Conservation (phyloP, 768 basidiomycete species). For the Russula abietina region DNA sequence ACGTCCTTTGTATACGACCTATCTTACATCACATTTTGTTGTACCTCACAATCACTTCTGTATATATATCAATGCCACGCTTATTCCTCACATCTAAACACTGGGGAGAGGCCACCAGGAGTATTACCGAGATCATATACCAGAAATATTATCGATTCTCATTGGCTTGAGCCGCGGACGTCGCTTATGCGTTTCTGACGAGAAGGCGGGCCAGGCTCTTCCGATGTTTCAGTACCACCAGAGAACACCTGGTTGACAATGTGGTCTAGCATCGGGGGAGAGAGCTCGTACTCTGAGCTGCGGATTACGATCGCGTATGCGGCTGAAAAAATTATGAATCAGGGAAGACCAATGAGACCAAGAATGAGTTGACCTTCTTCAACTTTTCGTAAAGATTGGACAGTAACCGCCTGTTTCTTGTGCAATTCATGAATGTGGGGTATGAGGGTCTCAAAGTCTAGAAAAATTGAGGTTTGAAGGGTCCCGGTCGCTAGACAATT, state of each 20-base stretch:
- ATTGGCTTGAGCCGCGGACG: neutral
- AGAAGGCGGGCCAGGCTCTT: conserved; percentile 3
- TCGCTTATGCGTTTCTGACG: neutral
- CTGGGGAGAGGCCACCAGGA: neutral
- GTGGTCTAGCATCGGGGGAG: conserved; percentile 62
- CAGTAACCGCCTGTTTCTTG: conserved; percentile 85
- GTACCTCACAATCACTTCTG: neutral
- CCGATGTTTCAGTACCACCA: conserved; percentile 3
- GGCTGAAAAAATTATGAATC: conserved; percentile 38
- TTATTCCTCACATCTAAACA: neutral
- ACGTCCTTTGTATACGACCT: conserved; percentile 1
- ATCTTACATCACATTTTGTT: conserved; percentile 4
- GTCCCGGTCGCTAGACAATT: neutral
- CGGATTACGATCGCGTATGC: conserved; percentile 69
- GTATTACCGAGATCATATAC: neutral
- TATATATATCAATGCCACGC: conserved; percentile 1
- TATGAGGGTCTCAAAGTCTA: conserved; percentile 76
- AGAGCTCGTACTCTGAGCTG: conserved; percentile 65
- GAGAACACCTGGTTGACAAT: conserved; percentile 43
- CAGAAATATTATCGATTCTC: neutral
- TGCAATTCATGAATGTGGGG: conserved; percentile 64
- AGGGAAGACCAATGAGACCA: neutral
- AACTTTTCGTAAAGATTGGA: conserved; percentile 87
- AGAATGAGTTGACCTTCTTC: conserved; percentile 64
- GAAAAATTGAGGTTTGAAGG: neutral